phyloP scores from a whole-genome alignment of 2,329 filamentous ascomycete genomes.

The Talaromyces sp. region DNA sequence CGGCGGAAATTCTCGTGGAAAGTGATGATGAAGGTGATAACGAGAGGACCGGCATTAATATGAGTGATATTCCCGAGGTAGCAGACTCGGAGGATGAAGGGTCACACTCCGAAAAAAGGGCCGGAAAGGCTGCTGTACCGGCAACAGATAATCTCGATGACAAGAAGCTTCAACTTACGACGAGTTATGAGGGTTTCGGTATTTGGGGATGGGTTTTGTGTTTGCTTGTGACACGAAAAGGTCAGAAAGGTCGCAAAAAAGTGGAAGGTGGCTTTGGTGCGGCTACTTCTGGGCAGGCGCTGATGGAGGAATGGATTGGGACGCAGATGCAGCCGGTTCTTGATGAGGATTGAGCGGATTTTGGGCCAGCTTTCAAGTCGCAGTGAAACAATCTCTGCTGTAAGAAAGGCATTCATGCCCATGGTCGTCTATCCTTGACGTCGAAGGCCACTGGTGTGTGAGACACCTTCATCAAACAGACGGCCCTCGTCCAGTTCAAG shows the following conservation, averaged over 20 bases:
- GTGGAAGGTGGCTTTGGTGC: constrained; percentile 33
- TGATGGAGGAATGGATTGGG: constrained; percentile 85
- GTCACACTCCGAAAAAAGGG: constrained; percentile 31
- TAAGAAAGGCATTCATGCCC: neutral
- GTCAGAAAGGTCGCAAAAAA: constrained; percentile 29
- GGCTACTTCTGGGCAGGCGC: constrained; percentile 58
- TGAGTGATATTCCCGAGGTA: constrained; percentile 56
- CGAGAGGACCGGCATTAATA: constrained; percentile 43
- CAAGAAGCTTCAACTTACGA: constrained; percentile 84
- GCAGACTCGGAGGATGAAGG: constrained; percentile 16
- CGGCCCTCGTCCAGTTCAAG: neutral
- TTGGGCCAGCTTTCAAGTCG: neutral
- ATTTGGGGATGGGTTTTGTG: constrained; percentile 94
- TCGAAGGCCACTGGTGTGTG: neutral
- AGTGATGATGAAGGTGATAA: constrained; percentile 55
- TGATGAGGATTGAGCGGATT: constrained; percentile 34
- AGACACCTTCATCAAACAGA: neutral
- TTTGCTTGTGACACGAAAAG: constrained; percentile 77
- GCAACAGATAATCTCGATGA: constrained; percentile 62
- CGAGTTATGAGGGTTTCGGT: constrained; percentile 90
- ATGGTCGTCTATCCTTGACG: neutral
- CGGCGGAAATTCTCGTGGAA: constrained; percentile 58
- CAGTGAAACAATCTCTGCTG: neutral
- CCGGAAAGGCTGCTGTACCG: neutral
- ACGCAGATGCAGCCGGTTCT: constrained; percentile 59